Evolutionary conservation across 2,329 filamentous ascomycete species (phyloP), one percentile per base, ranked within the genome.

Genomic region (Harringtonia lauricola): DNA sequence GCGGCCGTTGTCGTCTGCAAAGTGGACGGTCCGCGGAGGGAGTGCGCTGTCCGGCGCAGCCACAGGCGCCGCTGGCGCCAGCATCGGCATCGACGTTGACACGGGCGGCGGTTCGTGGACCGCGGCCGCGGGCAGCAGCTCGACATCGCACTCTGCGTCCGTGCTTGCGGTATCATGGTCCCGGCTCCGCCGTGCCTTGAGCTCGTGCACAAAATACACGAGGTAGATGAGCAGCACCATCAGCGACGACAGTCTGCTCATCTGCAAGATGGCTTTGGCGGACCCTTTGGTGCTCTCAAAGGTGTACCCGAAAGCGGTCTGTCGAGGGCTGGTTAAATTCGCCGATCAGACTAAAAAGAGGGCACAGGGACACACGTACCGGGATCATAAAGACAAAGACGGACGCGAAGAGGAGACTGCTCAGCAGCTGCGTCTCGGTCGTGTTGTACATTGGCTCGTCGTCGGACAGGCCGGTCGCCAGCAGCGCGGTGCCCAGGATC

Each of bases 161-260:
- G 14, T 24, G 8, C 36, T 33, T 14, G 86, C 35, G 8, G 18
- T 2, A 36, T 18, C 19, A 81, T 86, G 83, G 54, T 92, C 94
- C 67, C 94, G 79, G 63, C 92, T 92, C 8, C 85, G 75, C 58
- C 94, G 88, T 2, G 87, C 90, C 63, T 90, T 92, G 45, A 95
- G 75, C 64, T 94, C 87, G 63, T 94, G 94, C 21, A 94, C 59
- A 36, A 95, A 74, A 58, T 94, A 95, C 18, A 94, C 64, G 37
- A 81, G 64, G 59, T 95, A 95, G 14, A 94, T 81, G 26, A 94
- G 59, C 3, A 94, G 71, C 15, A 94, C 67, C 44, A 92, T 73
- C 74, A 81, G 26, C 13, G 47, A 47, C 7, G 47, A 49, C 26
- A 47, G 39, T 28, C 47, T 34, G 38, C 45, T 49, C 47, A 49